Evolutionary conservation across 2,329 filamentous ascomycete species (phyloP).

Genomic region (Aspergillus japonicus): DNA sequence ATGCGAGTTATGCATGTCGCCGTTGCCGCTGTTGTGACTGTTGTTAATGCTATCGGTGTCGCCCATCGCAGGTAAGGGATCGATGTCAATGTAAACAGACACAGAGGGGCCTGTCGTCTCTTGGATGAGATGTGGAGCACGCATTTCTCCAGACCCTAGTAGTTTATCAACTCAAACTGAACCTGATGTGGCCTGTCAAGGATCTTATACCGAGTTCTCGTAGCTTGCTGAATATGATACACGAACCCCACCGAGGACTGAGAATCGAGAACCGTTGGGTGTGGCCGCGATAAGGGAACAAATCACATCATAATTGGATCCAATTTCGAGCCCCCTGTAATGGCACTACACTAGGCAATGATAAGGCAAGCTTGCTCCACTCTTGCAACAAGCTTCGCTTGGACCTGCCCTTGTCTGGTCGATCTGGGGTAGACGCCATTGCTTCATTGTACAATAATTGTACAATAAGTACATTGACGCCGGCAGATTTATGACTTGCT

Average conservation of each 20-base stretch:
- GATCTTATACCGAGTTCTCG: not conserved
- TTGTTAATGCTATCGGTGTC: not conserved
- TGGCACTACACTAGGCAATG: no score
- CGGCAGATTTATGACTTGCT: no score
- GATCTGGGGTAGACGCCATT: no score
- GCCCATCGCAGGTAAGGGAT: not conserved
- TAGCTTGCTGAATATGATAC: not conserved
- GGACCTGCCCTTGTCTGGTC: not conserved
- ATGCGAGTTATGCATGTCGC: constrained; percentile 8
- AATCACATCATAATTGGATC: not conserved
- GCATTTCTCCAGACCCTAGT: not conserved
- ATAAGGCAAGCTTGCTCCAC: no score
- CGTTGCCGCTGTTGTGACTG: no score
- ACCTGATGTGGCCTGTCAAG: not conserved
- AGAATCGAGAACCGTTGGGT: not conserved
- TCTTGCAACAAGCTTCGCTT: not conserved
- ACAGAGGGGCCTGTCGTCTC: not conserved
- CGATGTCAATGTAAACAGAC: constrained; percentile 2
- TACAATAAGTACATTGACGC: no score
- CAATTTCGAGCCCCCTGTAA: not conserved
- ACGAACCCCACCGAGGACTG: not conserved
- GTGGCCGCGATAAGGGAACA: not conserved
- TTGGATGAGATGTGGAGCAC: not conserved
- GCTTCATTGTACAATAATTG: no score
- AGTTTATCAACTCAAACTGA: not conserved